phyloP scores from a whole-genome alignment of 306 rosid genomes.

The Pterocarpus santalinus region DNA sequence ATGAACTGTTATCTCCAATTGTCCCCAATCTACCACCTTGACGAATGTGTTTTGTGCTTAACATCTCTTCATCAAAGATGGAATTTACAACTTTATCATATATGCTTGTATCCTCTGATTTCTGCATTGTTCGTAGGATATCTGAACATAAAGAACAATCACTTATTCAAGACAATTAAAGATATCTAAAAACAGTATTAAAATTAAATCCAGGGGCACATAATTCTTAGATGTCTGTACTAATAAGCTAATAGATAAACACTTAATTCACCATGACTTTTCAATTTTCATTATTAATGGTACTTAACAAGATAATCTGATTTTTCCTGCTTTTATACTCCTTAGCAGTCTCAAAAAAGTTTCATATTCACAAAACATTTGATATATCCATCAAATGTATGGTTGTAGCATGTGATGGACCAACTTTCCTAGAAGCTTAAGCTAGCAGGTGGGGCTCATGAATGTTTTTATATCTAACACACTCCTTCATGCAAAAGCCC shows the following conservation, averaged over 20 bases:
- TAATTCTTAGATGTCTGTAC: constrained; percentile 10
- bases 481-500: neutral
- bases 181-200: constrained; percentile 8
- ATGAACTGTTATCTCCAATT: constrained; percentile 58
- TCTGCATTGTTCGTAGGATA: constrained; percentile 84
- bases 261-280: constrained; percentile 6
- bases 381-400: neutral
- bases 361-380: constrained; percentile 27
- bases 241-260: neutral
- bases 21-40: constrained; percentile 62
- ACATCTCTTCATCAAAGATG: constrained; percentile 80
- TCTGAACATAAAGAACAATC: constrained; percentile 59
- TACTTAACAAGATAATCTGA: constrained; percentile 31
- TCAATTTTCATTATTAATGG: constrained; percentile 40
- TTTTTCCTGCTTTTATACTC: constrained; percentile 22
- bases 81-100: constrained; percentile 91
- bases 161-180: constrained; percentile 35
- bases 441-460: neutral
- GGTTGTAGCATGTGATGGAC: constrained; percentile 8
- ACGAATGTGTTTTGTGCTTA: constrained; percentile 65
- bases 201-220: constrained; percentile 8
- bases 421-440: constrained; percentile 23
- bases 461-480: constrained; percentile 10
- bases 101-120: constrained; percentile 83
- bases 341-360: constrained; percentile 25